Conservation (phyloP, 179 eudicot genomes). For the Vitellaria paradoxa region DNA sequence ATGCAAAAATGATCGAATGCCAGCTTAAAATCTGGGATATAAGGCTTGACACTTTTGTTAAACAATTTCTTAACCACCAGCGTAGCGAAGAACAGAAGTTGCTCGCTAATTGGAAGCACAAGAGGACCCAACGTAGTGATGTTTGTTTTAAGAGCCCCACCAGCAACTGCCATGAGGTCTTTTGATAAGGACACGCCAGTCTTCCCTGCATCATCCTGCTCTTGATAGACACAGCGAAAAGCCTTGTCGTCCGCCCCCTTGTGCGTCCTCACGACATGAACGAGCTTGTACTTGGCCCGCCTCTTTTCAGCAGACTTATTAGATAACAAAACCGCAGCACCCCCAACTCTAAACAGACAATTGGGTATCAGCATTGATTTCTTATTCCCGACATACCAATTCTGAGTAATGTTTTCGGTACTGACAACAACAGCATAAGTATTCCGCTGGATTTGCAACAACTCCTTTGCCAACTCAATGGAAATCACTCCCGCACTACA, state of each 20-base stretch:
- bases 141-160: conserved; percentile 40
- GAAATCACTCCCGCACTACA: conserved; percentile 85
- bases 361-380: conserved; percentile 82
- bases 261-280: conserved; percentile 42
- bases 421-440: conserved; percentile 75
- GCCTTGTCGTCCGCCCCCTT: conserved; percentile 42
- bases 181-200: conserved; percentile 41
- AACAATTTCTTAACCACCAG: conserved; percentile 32
- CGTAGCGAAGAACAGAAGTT: conserved; percentile 37
- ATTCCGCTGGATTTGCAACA: conserved; percentile 66
- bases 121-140: conserved; percentile 45
- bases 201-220: conserved; percentile 32
- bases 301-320: conserved; percentile 42
- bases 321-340: conserved; percentile 65
- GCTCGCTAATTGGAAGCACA: conserved; percentile 42
- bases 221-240: conserved; percentile 39
- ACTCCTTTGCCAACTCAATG: conserved; percentile 64
- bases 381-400: conserved; percentile 81
- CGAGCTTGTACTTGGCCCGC: conserved; percentile 43
- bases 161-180: conserved; percentile 47
- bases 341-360: conserved; percentile 78
- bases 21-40: conserved; percentile 42
- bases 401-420: conserved; percentile 79
- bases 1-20: conserved; percentile 49
- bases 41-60: conserved; percentile 30